phyloP scores from a whole-genome alignment of 1,284 basidiomycete genomes.

The Melampsora americana region DNA sequence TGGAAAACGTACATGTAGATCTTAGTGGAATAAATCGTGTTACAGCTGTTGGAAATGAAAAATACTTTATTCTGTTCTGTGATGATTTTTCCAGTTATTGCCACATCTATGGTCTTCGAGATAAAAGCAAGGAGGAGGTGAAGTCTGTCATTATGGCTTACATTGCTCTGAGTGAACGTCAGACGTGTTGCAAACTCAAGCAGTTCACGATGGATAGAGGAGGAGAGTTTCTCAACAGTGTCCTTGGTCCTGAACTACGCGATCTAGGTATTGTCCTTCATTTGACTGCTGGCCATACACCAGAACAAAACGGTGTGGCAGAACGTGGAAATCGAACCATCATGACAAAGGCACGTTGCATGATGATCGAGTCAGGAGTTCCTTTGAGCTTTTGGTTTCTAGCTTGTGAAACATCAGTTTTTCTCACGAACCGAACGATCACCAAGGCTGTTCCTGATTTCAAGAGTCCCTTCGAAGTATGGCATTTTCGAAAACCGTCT shows the following conservation, averaged over 20 bases:
- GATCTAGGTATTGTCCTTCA: conserved; percentile 51
- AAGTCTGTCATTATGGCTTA: no score
- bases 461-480: background rate
- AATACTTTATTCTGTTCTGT: no score
- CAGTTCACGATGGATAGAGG: conserved; percentile 51
- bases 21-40: no score
- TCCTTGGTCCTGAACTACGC: conserved; percentile 50
- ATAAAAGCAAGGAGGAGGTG: no score
- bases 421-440: conserved; percentile 53
- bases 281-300: conserved; percentile 55
- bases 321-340: conserved; percentile 52
- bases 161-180: no score
- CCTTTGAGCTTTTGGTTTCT: conserved; percentile 54
- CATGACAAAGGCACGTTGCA: conserved; percentile 48
- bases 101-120: no score
- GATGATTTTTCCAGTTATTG: no score
- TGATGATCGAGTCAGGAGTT: conserved; percentile 50
- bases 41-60: no score
- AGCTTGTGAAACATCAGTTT: conserved; percentile 51
- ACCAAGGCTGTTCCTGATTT: conserved; percentile 34
- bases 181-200: background rate
- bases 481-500: background rate
- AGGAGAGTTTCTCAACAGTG: conserved; percentile 50
- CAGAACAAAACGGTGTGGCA: conserved; percentile 53
- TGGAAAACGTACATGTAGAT: background rate